Base-by-base conservation (phyloP, 106 monocot species). In the Dactylorhiza incarnata region DNA sequence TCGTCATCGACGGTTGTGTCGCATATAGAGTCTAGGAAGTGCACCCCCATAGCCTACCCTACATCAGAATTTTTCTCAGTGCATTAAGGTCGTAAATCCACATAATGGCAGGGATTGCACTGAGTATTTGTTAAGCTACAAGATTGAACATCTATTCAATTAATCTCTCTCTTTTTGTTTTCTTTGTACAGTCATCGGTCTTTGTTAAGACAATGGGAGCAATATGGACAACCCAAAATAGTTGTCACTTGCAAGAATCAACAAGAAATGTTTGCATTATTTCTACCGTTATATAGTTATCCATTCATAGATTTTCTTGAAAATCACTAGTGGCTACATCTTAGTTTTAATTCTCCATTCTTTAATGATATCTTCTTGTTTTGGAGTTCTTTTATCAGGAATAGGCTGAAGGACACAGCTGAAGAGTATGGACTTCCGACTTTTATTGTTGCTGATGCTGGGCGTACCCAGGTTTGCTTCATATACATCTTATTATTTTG, bases 371-470 rank as follows among this genome's bases (percentile, higher is more conserved):
- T 4, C 19, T 20, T 9, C 5, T 49, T 75, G 44, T 73, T 80
- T 75, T 56, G 61, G 13, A 45, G 80, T 47, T 7, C 62, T 58
- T 6, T 73, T 77, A 49, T 22, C 76, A 99, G 97, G 97, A 99
- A 91, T 87, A 99, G 74, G 85, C 79, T 99, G 73, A 99, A 91
- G 83, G 87, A 88, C 61, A 73, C 84, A 65, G 97, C 97, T 66
- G 97, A 99, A 50, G 78, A 78, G 20, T 83, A 83, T 73, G 91
- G 94, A 37, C 91, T 99, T 70, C 94, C 94, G 74, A 99, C 91
- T 75, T 89, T 87, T 88, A 55, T 94, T 73, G 94, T 99, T 74
- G 89, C 97, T 80, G 97, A 99, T 91, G 97, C 97, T 37, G 97
- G 94, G 17, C 85, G 89, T 45, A 97, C 97, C 45, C 93, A 97